Conservation (phyloP, 1,284 basidiomycete genomes). For the Ganoderma lingzhi region DNA sequence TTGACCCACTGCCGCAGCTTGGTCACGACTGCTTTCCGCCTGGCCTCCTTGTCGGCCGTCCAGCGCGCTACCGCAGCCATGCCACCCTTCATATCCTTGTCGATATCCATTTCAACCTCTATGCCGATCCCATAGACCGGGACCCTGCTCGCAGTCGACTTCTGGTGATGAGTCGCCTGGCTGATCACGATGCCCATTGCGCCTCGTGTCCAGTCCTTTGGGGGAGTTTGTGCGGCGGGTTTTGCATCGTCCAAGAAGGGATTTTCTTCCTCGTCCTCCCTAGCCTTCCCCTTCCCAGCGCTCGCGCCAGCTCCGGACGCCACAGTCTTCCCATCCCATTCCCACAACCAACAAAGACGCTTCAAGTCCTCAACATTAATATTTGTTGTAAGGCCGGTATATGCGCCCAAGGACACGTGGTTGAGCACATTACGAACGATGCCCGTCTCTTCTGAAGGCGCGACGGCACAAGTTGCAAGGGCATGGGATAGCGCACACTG, state of each 20-base stretch:
- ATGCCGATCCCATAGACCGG: slow-evolving; percentile 85
- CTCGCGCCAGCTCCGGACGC: slow-evolving; percentile 32
- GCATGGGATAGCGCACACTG: slow-evolving; percentile 85
- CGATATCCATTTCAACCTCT: slow-evolving; percentile 84
- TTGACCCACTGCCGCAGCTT: slow-evolving; percentile 73
- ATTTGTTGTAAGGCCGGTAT: slow-evolving; percentile 67
- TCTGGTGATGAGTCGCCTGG: slow-evolving; percentile 74
- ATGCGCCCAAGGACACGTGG: slow-evolving; percentile 73
- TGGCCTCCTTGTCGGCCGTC: slow-evolving; percentile 72
- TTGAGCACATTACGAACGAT: slow-evolving; percentile 81
- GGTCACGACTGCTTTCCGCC: slow-evolving; percentile 61
- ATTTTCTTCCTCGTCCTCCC: slow-evolving; percentile 71
- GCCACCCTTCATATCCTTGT: slow-evolving; percentile 77
- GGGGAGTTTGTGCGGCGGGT: slow-evolving; percentile 41
- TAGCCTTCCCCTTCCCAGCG: slow-evolving; percentile 28
- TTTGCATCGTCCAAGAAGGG: slow-evolving; percentile 65
- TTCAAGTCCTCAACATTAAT: slow-evolving; percentile 73
- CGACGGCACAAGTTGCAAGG: slow-evolving; percentile 78
- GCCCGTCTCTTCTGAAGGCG: slow-evolving; percentile 79
- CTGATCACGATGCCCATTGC: slow-evolving; percentile 80
- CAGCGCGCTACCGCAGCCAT: slow-evolving; percentile 88
- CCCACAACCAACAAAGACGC: slow-evolving; percentile 87
- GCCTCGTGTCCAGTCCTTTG: slow-evolving; percentile 78
- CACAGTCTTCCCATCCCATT: slow-evolving; percentile 71
- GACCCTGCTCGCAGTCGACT: slow-evolving; percentile 67